These are phyloP conservation scores for Casuarina equisetifolia DNA, from an alignment of 306 rosid genomes.

Conservation along the genomic window DNA sequence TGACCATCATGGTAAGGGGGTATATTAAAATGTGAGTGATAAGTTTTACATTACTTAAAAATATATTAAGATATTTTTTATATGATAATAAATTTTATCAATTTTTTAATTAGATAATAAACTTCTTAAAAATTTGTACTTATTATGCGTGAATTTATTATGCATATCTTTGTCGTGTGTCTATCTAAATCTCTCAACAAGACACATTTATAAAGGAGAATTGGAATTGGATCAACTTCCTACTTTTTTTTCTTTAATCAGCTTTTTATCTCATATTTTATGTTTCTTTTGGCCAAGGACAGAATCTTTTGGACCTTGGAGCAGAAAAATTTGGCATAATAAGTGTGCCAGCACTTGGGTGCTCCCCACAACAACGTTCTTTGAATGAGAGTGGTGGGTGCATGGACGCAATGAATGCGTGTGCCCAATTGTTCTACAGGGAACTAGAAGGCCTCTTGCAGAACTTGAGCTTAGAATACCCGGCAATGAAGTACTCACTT, in stretches of 20 bases:
- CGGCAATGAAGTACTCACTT: constrained; percentile 37
- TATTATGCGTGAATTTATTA: too few species aligned
- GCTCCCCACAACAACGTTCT: constrained; percentile 13
- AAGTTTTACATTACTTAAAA: too few species aligned
- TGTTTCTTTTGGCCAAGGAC: not conserved
- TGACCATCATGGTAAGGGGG: too few species aligned
- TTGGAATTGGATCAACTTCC: not conserved
- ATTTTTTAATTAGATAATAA: too few species aligned
- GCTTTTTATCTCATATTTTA: not conserved
- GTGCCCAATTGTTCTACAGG: constrained; percentile 25
- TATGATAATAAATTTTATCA: too few species aligned
- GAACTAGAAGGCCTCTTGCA: constrained; percentile 14
- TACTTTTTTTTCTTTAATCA: not conserved
- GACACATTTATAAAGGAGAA: too few species aligned
- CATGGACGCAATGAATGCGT: constrained; percentile 4
- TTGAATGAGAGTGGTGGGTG: not conserved
- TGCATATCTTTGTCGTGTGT: too few species aligned
- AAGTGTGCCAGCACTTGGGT: constrained; percentile 25
- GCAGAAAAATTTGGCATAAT: constrained; percentile 26
- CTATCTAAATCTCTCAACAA: too few species aligned
- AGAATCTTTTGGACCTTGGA: constrained; percentile 24
- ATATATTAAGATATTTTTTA: too few species aligned
- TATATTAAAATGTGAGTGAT: too few species aligned
- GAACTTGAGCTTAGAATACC: constrained; percentile 34
- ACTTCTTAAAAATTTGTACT: too few species aligned